Percentiles rank a stretch among this genome's conserved stretches.
Conservation (phyloP, 2,329 filamentous ascomycete genomes). For the Penicillium corylophilum region DNA sequence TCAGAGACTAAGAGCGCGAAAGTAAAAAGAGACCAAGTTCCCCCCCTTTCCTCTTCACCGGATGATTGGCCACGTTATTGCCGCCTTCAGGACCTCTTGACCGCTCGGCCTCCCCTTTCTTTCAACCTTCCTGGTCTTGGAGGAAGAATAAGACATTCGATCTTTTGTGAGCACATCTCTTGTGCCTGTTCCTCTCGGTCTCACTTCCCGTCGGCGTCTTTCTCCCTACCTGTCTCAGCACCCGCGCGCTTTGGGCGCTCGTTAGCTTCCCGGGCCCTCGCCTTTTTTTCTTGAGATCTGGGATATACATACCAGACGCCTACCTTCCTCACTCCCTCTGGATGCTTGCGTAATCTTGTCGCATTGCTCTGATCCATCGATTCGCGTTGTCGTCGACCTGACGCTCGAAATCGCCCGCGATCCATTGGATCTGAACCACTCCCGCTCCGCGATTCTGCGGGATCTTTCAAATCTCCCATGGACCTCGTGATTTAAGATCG, state of each 20-base stretch:
- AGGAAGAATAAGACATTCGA: background rate
- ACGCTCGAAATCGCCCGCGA: constrained; percentile 2
- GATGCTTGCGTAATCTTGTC: background rate
- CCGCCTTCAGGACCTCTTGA: constrained; percentile 12
- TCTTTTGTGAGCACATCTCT: background rate
- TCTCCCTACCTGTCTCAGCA: constrained; percentile 3
- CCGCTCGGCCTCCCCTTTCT: constrained; percentile 28
- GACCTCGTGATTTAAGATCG: constrained; percentile 10
- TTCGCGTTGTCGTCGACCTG: background rate
- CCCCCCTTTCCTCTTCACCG: constrained; percentile 6
- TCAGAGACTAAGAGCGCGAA: no score
- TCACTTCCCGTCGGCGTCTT: background rate
- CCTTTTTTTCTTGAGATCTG: constrained; percentile 2
- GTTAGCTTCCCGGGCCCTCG: constrained; percentile 16
- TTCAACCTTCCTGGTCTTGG: constrained; percentile 3
- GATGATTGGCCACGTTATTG: constrained; percentile 22
- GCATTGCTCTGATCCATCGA: background rate
- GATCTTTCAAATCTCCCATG: constrained; percentile 16
- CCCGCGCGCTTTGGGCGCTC: constrained; percentile 10
- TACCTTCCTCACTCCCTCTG: background rate
- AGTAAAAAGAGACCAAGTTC: background rate
- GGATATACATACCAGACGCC: constrained; percentile 16
- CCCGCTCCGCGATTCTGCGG: constrained; percentile 18
- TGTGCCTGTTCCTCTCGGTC: background rate
- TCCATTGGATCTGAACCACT: constrained; percentile 16